These are phyloP conservation scores for Heracleum sosnowskyi DNA, from an alignment of 129 eudicot species.

Conservation along the genomic window DNA sequence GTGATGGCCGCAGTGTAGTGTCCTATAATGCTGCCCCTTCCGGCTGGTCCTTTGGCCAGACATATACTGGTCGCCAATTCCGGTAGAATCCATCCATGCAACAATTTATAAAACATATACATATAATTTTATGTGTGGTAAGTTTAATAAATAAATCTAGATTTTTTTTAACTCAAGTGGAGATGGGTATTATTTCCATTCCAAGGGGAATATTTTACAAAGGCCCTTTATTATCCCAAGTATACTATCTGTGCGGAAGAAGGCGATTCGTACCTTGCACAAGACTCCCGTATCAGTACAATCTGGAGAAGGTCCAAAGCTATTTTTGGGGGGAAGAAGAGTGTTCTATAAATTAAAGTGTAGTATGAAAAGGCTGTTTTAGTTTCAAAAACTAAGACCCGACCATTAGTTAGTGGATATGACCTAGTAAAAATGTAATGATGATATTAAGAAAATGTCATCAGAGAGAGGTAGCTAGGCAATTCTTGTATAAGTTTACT, in stretches of 20 bases:
- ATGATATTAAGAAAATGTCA: not conserved
- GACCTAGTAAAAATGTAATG: not conserved
- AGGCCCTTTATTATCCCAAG: not conserved
- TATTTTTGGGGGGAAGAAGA: not conserved
- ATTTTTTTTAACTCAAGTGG: not conserved
- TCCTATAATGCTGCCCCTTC: slow-evolving; percentile 29
- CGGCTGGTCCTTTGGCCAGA: slow-evolving; percentile 34
- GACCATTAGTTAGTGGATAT: slow-evolving; percentile 4
- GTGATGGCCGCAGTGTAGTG: slow-evolving; percentile 31
- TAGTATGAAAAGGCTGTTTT: not conserved
- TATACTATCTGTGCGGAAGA: not conserved
- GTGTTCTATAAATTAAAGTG: not conserved
- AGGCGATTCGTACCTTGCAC: not conserved
- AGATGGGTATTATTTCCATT: not conserved
- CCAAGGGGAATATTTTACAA: not conserved
- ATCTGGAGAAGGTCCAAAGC: not conserved
- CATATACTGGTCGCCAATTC: slow-evolving; percentile 26
- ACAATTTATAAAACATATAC: not conserved
- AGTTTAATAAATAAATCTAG: slow-evolving; percentile 1
- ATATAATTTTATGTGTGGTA: not conserved
- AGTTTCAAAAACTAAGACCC: slow-evolving; percentile 1
- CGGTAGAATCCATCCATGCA: slow-evolving; percentile 6
- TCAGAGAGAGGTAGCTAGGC: not conserved
- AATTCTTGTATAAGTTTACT: not conserved
- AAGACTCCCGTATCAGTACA: not conserved